These are phyloP conservation scores for Cyclotella atomus DNA, from an alignment of 108 stramenopile species.

Conservation along the genomic window DNA sequence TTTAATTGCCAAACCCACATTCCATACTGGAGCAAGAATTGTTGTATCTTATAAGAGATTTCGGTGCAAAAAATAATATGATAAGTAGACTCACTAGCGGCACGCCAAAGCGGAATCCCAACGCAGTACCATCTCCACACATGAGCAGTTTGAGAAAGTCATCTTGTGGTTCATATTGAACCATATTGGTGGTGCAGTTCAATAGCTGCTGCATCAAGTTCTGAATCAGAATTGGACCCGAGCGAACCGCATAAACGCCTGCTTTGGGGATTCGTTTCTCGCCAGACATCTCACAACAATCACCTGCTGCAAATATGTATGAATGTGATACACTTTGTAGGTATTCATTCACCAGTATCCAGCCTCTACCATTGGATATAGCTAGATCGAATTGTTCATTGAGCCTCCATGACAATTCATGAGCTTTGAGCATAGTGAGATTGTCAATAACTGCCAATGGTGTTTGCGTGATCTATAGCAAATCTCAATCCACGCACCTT, in stretches of 20 bases:
- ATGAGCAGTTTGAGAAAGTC: slow-evolving; percentile 87
- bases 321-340: slow-evolving; percentile 84
- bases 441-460: too few relatives aligned
- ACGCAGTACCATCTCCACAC: slow-evolving; percentile 85
- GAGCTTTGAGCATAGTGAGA: slow-evolving; percentile 26
- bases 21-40: slow-evolving; percentile 44
- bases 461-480: background rate
- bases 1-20: slow-evolving; percentile 90
- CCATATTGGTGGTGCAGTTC: slow-evolving; percentile 1
- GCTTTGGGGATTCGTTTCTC: slow-evolving; percentile 73
- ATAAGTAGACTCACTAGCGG: slow-evolving; percentile 43
- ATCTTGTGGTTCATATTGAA: slow-evolving; percentile 71
- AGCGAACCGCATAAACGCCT: slow-evolving; percentile 89
- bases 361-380: slow-evolving; percentile 63
- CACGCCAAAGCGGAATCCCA: slow-evolving; percentile 90
- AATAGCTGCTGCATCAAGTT: slow-evolving; percentile 64
- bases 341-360: slow-evolving; percentile 75
- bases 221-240: slow-evolving; percentile 82
- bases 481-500: background rate
- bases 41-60: background rate
- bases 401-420: slow-evolving; percentile 54
- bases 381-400: slow-evolving; percentile 60
- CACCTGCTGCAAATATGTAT: slow-evolving; percentile 86
- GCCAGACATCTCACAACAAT: slow-evolving; percentile 72
- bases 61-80: background rate